Conservation (phyloP, 768 basidiomycete species). For the Psilocybe sp. region DNA sequence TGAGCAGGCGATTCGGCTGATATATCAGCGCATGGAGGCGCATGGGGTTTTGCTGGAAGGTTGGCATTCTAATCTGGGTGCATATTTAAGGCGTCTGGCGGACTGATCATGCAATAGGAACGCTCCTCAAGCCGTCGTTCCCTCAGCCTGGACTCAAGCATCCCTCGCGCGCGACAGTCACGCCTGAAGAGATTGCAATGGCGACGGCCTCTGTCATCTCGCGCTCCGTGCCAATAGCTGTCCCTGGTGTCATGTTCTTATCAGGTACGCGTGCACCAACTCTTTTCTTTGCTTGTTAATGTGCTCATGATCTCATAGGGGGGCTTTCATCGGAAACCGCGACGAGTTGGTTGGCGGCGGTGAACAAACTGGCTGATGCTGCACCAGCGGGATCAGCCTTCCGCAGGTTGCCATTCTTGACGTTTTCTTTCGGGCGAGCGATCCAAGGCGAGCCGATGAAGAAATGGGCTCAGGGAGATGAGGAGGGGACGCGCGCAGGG, state of each 20-base stretch:
- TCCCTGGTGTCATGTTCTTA: conserved; percentile 48
- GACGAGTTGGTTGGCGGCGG: conserved; percentile 36
- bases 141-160: conserved; percentile 46
- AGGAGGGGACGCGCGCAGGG: conserved; percentile 32
- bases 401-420: conserved; percentile 37
- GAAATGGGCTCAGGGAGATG: conserved; percentile 44
- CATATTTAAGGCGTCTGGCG: background rate
- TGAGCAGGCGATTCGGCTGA: conserved; percentile 40
- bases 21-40: conserved; percentile 40
- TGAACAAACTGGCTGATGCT: conserved; percentile 35
- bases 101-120: conserved; percentile 26
- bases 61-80: conserved; percentile 13
- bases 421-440: conserved; percentile 50
- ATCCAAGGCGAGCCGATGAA: conserved; percentile 49
- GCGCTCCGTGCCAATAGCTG: conserved; percentile 41
- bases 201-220: conserved; percentile 44
- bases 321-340: conserved; percentile 40
- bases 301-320: conserved; percentile 23
- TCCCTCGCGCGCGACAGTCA: conserved; percentile 31
- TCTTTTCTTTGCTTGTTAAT: background rate
- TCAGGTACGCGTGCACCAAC: conserved; percentile 32
- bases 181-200: conserved; percentile 39
- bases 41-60: conserved; percentile 51
- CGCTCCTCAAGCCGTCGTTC: conserved; percentile 51
- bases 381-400: conserved; percentile 32